Conservation (phyloP, 257 asterid species). For the Penstemon barbatus region DNA sequence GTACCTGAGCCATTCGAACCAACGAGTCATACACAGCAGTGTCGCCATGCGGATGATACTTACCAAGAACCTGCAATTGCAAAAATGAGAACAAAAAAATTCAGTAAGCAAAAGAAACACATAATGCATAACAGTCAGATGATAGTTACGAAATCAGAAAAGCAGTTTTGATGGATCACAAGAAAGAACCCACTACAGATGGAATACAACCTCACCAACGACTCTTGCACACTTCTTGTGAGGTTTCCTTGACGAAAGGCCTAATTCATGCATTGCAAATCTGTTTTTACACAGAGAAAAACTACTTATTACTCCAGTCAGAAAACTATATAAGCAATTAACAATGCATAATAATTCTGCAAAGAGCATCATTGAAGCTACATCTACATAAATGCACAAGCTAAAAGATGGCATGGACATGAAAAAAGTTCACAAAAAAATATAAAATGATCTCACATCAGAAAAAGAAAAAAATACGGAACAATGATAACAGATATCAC, state of each 20-base stretch:
- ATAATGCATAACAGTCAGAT: background rate
- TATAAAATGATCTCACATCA: background rate
- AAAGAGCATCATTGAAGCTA: slow-evolving; percentile 16
- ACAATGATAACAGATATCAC: background rate
- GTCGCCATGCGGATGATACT: slow-evolving; percentile 97
- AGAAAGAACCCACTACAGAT: slow-evolving; percentile 22
- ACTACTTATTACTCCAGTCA: slow-evolving; percentile 7
- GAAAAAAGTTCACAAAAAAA: background rate
- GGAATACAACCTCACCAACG: slow-evolving; percentile 86
- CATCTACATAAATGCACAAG: background rate
- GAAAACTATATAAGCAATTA: slow-evolving; percentile 17
- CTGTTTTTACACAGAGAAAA: slow-evolving; percentile 38
- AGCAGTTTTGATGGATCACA: background rate
- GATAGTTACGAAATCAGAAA: slow-evolving; percentile 3
- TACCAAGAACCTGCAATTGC: slow-evolving; percentile 80
- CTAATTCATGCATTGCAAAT: slow-evolving; percentile 96
- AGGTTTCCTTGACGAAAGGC: slow-evolving; percentile 89
- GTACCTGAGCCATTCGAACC: slow-evolving; percentile 99
- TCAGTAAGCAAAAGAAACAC: slow-evolving; percentile 13
- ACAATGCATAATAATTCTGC: background rate
- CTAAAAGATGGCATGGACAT: background rate
- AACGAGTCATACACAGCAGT: slow-evolving; percentile 92
- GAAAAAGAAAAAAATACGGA: background rate
- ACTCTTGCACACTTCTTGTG: slow-evolving; percentile 97
- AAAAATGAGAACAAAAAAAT: slow-evolving; percentile 21